phyloP scores from a whole-genome alignment of 208 protist species.

The Acanthamoeba pearcei region DNA sequence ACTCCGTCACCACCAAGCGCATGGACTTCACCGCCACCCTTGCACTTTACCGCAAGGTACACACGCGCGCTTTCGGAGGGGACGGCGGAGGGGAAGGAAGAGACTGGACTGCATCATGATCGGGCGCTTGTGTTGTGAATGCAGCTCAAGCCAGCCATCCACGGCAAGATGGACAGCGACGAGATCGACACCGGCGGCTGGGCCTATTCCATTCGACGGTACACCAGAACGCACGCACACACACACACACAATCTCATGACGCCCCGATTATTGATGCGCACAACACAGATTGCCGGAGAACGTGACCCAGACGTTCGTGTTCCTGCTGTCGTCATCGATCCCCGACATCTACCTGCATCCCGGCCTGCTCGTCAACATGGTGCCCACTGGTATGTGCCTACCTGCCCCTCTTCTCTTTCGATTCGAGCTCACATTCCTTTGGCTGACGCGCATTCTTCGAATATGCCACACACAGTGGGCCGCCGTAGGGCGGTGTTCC shows the following conservation, averaged over 20 bases:
- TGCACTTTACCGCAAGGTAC: background rate
- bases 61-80: background rate
- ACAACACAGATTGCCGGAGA: slow-evolving; percentile 88
- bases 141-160: slow-evolving; percentile 91
- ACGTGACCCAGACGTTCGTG: slow-evolving; percentile 91
- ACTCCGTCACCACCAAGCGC: slow-evolving; percentile 14
- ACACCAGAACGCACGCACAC: background rate
- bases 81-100: too few species aligned
- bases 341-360: slow-evolving; percentile 87
- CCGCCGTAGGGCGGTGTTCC: slow-evolving; percentile 89
- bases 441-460: too few species aligned
- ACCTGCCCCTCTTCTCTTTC: too few species aligned
- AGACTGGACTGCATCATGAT: background rate
- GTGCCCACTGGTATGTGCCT: background rate
- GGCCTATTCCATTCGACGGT: slow-evolving; percentile 91
- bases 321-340: slow-evolving; percentile 90
- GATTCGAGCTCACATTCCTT: too few species aligned
- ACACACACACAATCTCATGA: background rate
- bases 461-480: background rate
- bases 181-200: slow-evolving; percentile 92
- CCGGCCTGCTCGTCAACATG: background rate
- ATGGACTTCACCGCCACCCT: background rate
- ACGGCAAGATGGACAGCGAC: slow-evolving; percentile 90
- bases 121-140: background rate
- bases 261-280: slow-evolving; percentile 62